A percentile compares a stretch with the other conserved stretches of the same genome.
phyloP scores from a whole-genome alignment of 345 rosid species.

The Lenwebbia sp. region DNA sequence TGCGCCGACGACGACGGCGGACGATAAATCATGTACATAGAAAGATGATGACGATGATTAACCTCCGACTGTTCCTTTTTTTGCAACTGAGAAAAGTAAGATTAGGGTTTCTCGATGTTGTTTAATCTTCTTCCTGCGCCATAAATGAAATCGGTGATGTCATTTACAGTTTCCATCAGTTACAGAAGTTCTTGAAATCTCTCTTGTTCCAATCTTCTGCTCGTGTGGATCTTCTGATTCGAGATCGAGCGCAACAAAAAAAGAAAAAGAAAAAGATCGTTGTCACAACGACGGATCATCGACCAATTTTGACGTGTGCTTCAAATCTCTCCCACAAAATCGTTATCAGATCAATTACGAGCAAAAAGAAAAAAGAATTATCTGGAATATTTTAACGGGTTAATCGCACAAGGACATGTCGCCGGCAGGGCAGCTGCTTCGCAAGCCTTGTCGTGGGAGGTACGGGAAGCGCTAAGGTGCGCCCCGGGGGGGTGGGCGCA shows the following conservation, averaged over 20 bases:
- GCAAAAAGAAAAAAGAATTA: not conserved
- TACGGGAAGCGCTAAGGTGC: not conserved
- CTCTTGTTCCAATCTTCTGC: not conserved
- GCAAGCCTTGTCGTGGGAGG: not conserved
- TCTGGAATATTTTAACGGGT: not conserved
- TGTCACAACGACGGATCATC: not conserved
- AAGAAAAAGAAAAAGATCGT: accelerated
- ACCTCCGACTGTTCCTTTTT: not conserved
- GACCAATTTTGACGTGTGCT: not conserved
- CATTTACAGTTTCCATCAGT: not conserved
- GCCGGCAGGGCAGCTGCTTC: slow-evolving; percentile 25
- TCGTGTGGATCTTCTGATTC: not conserved
- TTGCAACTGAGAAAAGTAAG: slow-evolving; percentile 8
- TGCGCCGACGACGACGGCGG: not conserved
- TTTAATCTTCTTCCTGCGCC: not conserved
- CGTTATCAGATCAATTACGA: not conserved
- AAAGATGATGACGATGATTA: not conserved
- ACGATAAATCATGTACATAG: not conserved
- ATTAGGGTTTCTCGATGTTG: not conserved
- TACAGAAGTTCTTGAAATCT: not conserved
- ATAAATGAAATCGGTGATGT: not conserved
- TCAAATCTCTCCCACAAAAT: not conserved
- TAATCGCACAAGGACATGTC: slow-evolving; percentile 26
- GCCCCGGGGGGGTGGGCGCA: not conserved
- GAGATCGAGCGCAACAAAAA: not conserved